These are phyloP conservation scores for Cryptococcus depauperatus DNA, from an alignment of 1,284 basidiomycete species.

Conservation along the genomic window DNA sequence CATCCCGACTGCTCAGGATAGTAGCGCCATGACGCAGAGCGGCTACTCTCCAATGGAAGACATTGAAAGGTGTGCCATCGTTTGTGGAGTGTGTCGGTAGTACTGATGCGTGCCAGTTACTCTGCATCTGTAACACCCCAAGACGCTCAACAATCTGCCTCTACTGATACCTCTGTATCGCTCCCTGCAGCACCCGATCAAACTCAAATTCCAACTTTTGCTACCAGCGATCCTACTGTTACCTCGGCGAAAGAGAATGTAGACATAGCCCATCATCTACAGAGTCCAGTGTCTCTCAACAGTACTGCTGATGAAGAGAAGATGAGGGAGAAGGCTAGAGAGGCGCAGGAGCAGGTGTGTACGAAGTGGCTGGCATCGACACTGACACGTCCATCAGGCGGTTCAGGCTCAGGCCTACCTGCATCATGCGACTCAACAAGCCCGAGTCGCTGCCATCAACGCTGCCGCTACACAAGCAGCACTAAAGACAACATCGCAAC, in stretches of 20 bases:
- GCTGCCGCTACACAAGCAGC: constrained; percentile 44
- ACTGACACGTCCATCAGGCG: constrained; percentile 24
- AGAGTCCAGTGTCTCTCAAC: constrained; percentile 12
- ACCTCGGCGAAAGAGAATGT: too few species aligned
- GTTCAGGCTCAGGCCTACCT: constrained; percentile 43
- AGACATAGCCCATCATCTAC: constrained; percentile 9
- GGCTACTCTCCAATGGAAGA: constrained; percentile 24
- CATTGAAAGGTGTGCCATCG: constrained; percentile 25
- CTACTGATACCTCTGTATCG: constrained; percentile 14
- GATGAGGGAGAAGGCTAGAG: constrained; percentile 41
- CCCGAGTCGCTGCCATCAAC: constrained; percentile 45
- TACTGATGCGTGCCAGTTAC: too few species aligned
- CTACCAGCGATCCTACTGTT: constrained; percentile 26
- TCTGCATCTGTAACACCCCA: not conserved
- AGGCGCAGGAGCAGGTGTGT: constrained; percentile 44
- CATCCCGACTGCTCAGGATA: too few species aligned
- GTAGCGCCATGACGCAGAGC: too few species aligned
- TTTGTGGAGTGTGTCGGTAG: too few species aligned
- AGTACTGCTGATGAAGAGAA: constrained; percentile 36
- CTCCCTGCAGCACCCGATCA: constrained; percentile 24
- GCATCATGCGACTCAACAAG: constrained; percentile 44
- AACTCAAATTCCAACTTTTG: constrained; percentile 25
- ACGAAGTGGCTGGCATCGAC: not conserved
- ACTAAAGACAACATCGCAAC: constrained; percentile 26
- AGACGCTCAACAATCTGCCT: not conserved